Evolutionary conservation across 2,329 filamentous ascomycete genomes (phyloP), one percentile per base, ranked within the genome.

Genomic region (Scedosporium aurantiacum): DNA sequence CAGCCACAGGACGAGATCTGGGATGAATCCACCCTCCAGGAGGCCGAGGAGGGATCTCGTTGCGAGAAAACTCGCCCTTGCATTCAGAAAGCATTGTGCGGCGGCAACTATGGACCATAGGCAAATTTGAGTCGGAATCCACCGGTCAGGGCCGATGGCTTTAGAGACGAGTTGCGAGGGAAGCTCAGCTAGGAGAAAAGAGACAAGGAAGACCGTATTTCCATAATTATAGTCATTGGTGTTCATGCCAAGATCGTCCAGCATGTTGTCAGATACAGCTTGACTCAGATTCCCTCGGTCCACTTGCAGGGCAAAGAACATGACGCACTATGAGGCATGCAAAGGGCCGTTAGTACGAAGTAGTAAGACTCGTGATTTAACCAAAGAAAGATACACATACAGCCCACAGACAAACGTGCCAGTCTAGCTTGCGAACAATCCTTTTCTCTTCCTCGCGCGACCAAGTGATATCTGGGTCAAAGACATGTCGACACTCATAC

Each of bases 401-500:
- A 16, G 58, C 58, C 58, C 58, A 60, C 3, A 50, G 41, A 32
- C 41, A 50, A 14, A 60, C 45, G n/a, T 45, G 43, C 41, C 41
- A 52, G 47, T 60, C 58, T 64, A 79, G 76, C 70, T 78, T 79
- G 62, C 73, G 70, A 14, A 80, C 70, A 4, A 81, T 67, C 60
- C 69, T 74, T 63, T 72, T 74, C 68, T 81, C 79, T 60, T 81
- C 79, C 12, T 77, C 74, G 3, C 74, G 71, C 0, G 75, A 75
- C 79, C 79, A 81, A 16, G 72, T 71, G 27, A 63, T 63, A 4
- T 10, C 14, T 1, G 63, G 63, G 64, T 87, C 83, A 66, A 82
- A 87, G 12, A 83, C 77, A 67, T 87, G 83, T 0, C 78, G 72
- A n/a, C 84, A 83, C 70, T 87, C 84, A 66, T 86, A 87, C 0